Percentiles rank a stretch among this genome's conserved stretches.
phyloP scores from a whole-genome alignment of 345 rosid genomes.

The Lenwebbia sp. region DNA sequence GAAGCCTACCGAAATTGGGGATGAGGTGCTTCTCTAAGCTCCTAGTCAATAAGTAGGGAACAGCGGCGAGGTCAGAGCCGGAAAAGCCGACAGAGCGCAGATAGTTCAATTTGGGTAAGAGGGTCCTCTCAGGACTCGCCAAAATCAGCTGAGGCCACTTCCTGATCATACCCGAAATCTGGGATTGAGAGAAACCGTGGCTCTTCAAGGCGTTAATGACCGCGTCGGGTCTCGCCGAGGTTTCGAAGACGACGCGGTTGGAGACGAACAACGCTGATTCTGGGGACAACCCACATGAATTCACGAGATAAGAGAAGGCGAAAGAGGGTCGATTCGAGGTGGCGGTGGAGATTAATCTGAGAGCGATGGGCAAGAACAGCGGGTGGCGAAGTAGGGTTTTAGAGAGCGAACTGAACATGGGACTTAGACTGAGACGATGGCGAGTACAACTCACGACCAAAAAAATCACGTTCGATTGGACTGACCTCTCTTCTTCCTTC shows the following conservation, averaged over 20 bases:
- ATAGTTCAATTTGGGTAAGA: constrained; percentile 28
- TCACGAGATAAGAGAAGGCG: not conserved
- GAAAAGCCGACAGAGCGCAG: constrained; percentile 21
- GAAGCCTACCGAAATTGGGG: constrained; percentile 12
- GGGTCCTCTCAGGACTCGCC: constrained; percentile 4
- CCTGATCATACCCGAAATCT: constrained; percentile 2
- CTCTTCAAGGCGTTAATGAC: constrained; percentile 3
- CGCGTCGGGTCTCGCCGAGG: constrained; percentile 5
- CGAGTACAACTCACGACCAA: not conserved
- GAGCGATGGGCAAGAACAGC: not conserved
- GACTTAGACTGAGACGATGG: not conserved
- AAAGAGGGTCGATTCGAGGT: not conserved
- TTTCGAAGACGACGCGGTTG: not conserved
- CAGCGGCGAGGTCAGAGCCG: not conserved
- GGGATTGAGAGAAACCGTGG: constrained; percentile 14
- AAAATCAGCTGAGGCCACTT: not conserved
- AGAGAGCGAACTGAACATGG: not conserved
- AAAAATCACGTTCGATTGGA: not conserved
- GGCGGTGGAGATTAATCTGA: not conserved
- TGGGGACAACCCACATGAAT: not conserved
- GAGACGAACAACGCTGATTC: constrained; percentile 9
- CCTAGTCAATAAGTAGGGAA: not conserved
- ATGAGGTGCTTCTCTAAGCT: constrained; percentile 18
- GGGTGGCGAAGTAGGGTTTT: not conserved
- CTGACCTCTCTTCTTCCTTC: not conserved